A percentile compares a stretch with the other conserved stretches of the same genome.
These are phyloP conservation scores for Fraxinus xanthoxyloides DNA, from an alignment of 305 asterid species.

Conservation along the genomic window DNA sequence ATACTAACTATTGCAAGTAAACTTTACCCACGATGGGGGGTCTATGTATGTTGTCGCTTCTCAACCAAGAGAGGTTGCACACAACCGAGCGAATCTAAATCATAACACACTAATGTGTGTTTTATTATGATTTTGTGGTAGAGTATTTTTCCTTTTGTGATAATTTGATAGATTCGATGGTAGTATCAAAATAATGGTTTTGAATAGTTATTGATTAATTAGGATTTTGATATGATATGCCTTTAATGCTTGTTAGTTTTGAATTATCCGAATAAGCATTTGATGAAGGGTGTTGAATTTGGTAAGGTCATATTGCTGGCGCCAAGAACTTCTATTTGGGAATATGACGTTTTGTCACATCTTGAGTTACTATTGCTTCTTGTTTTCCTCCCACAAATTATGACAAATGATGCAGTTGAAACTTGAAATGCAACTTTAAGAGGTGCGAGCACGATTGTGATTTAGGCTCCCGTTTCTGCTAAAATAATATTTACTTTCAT, in stretches of 20 bases:
- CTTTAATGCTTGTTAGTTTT: too few relatives aligned
- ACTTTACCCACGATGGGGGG: neutral
- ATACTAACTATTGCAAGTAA: too few relatives aligned
- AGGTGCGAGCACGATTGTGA: neutral
- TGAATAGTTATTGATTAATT: too few relatives aligned
- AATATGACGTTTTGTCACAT: neutral
- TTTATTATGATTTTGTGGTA: neutral
- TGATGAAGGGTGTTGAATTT: neutral
- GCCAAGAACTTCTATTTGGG: neutral
- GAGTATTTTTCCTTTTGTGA: neutral
- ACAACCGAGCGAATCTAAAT: neutral
- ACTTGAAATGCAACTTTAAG: neutral
- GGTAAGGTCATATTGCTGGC: neutral
- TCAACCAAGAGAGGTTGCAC: neutral
- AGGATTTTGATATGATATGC: too few relatives aligned
- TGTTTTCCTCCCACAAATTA: neutral
- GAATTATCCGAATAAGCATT: neutral
- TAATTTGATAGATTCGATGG: neutral
- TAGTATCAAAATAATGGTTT: neutral
- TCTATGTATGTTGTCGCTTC: too few relatives aligned
- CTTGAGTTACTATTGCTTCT: neutral
- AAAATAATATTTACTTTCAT: neutral
- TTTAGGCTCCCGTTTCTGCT: neutral
- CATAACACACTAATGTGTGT: neutral
- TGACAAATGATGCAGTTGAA: neutral